Base-by-base conservation (phyloP, 768 basidiomycete genomes). In the Xerocomus potaroensis region DNA sequence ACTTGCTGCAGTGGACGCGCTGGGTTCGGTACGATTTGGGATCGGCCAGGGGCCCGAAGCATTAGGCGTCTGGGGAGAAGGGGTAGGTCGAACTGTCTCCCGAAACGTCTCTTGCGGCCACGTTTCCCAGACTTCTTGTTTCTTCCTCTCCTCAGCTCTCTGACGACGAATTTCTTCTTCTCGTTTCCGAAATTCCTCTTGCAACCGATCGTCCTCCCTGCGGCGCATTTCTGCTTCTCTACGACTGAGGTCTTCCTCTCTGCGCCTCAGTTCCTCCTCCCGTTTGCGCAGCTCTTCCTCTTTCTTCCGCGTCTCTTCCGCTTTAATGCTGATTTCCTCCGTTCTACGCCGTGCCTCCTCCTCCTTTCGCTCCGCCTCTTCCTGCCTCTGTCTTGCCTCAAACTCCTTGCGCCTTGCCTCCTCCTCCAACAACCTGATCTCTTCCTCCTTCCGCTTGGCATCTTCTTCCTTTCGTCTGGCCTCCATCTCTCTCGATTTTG, bases 201-300 rank as follows among this genome's bases (percentile, higher is more conserved):
- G 53, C 51, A 48, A 21, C 22, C 53, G 61, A 41, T 55, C 65
- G 15, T 56, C 62, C 24, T 60, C 60, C 50, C 55, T 56, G 32
- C 61, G 66, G 34, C 63, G 55, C 49, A 60, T 57, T 14, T 68
- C 66, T 38, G 61, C 55, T 49, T 63, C 61, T 37, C 64, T 55
- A 48, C 58, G 64, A 43, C 46, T 55, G 14, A 61, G 50, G 16
- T 63, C 70, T 41, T 66, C 68, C 38, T 71, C 69, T 42, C 50
- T 55, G n/a, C 57, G 59, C 23, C 31, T 55, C 8, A 62, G 50
- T 22, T 64, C 60, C 16, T 60, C 67, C 44, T 69, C 63, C 29
- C 57, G 58, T 48, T 9, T 54, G 43, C 31, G 53, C 35, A 59
- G 33, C 22, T 60, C 58, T 15, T 58, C 59, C 42, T 66, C 64